Evolutionary conservation across 371 early-diverging fungal species (phyloP).

Genomic region (Syncephalastrum sp.): DNA sequence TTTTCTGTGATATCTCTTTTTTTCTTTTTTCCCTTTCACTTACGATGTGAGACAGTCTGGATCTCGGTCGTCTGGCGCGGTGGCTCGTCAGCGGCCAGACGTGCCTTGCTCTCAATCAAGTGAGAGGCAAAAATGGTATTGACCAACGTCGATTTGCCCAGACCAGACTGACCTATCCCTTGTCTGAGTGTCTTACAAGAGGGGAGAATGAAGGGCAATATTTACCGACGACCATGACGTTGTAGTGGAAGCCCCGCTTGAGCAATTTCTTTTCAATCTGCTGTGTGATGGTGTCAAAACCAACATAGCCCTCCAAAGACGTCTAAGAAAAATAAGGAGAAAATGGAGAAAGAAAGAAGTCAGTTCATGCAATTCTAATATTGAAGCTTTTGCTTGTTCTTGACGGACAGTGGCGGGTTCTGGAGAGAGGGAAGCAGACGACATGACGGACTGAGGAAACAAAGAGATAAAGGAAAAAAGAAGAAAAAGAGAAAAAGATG

Average conservation of each 20-base stretch:
- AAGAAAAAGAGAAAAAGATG: conserved; percentile 11
- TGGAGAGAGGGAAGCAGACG: conserved; percentile 17
- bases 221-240: conserved; percentile 91
- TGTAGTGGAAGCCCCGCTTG: conserved; percentile 93
- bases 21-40: conserved; percentile 10
- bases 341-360: conserved; percentile 1
- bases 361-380: background rate
- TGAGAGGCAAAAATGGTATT: conserved; percentile 93
- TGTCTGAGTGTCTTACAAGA: background rate
- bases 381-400: background rate
- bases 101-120: conserved; percentile 82
- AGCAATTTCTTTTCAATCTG: conserved; percentile 93
- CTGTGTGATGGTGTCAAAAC: conserved; percentile 91
- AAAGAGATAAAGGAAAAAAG: conserved; percentile 8
- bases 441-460: conserved; percentile 6
- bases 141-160: conserved; percentile 98
- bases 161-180: conserved; percentile 87
- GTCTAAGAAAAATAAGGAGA: conserved; percentile 28
- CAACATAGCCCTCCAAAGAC: conserved; percentile 80
- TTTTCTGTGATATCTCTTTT: background rate
- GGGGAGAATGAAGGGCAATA: background rate
- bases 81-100: conserved; percentile 70
- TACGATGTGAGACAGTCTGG: conserved; percentile 77
- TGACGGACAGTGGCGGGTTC: conserved; percentile 20
- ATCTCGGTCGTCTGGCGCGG: conserved; percentile 86